Percentiles rank a stretch among this genome's conserved stretches.
Conservation (phyloP, 129 eudicot genomes). For the Silybum marianum region DNA sequence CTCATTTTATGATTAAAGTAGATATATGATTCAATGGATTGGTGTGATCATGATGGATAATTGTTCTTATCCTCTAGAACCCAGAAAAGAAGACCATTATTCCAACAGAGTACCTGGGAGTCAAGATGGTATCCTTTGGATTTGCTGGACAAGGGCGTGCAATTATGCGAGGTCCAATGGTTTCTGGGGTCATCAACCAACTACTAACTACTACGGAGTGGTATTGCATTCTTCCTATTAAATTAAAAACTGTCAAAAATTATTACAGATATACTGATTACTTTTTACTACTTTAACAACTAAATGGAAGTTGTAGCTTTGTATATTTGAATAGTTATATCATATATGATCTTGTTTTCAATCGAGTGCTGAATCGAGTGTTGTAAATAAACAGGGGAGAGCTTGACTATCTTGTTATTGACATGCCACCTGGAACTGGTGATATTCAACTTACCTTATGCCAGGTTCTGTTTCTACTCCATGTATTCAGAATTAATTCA, state of each 20-base stretch:
- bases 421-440: slow-evolving; percentile 99
- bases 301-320: neutral
- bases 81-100: slow-evolving; percentile 92
- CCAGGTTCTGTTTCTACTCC: slow-evolving; percentile 60
- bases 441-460: slow-evolving; percentile 97
- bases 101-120: slow-evolving; percentile 99
- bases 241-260: neutral
- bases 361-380: neutral
- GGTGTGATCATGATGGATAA: neutral
- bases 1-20: neutral
- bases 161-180: slow-evolving; percentile 99
- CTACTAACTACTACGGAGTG: slow-evolving; percentile 96
- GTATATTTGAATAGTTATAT: neutral
- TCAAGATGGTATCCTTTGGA: slow-evolving; percentile 95
- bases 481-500: slow-evolving; percentile 8
- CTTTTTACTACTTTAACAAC: neutral
- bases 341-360: neutral
- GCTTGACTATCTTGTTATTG: slow-evolving; percentile 94
- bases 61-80: slow-evolving; percentile 44
- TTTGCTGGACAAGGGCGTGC: slow-evolving; percentile 99
- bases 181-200: slow-evolving; percentile 95
- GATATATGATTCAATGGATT: slow-evolving; percentile 1
- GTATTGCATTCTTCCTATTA: slow-evolving; percentile 46
- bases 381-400: slow-evolving; percentile 78
- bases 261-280: neutral